Evolutionary conservation across 352 stramenopile genomes (phyloP).

Genomic region (Ophiocytium majus): DNA sequence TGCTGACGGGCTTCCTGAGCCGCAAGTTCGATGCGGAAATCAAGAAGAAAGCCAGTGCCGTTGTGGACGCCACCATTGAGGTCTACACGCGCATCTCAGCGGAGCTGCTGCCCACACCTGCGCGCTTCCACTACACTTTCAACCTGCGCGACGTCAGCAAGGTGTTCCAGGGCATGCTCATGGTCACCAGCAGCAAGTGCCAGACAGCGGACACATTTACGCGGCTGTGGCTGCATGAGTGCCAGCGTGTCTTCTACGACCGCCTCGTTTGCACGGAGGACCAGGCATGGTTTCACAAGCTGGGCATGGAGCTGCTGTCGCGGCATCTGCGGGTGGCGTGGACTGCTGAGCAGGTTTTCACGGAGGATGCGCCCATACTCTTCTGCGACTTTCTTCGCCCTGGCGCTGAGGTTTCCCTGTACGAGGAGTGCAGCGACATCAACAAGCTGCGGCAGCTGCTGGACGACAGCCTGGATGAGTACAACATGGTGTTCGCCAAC

Average conservation of each 20-base stretch:
- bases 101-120: conserved; percentile 84
- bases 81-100: conserved; percentile 86
- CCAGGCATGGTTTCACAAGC: conserved; percentile 82
- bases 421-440: conserved; percentile 77
- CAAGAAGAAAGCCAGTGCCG: conserved; percentile 69
- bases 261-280: conserved; percentile 79
- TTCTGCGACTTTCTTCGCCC: conserved; percentile 88
- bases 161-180: conserved; percentile 90
- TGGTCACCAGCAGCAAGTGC: conserved; percentile 80
- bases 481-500: conserved; percentile 85
- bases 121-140: conserved; percentile 84
- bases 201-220: conserved; percentile 74
- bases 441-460: conserved; percentile 71
- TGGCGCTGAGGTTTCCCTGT: conserved; percentile 68
- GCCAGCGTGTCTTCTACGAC: conserved; percentile 84
- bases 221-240: conserved; percentile 85
- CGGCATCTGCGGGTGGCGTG: conserved; percentile 72
- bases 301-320: conserved; percentile 73
- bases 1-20: conserved; percentile 80
- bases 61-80: conserved; percentile 83
- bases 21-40: conserved; percentile 78
- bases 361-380: conserved; percentile 72
- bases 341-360: conserved; percentile 76
- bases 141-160: conserved; percentile 92
- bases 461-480: conserved; percentile 85